Conservation (phyloP, 768 basidiomycete genomes). For the Boletus coccyginus region DNA sequence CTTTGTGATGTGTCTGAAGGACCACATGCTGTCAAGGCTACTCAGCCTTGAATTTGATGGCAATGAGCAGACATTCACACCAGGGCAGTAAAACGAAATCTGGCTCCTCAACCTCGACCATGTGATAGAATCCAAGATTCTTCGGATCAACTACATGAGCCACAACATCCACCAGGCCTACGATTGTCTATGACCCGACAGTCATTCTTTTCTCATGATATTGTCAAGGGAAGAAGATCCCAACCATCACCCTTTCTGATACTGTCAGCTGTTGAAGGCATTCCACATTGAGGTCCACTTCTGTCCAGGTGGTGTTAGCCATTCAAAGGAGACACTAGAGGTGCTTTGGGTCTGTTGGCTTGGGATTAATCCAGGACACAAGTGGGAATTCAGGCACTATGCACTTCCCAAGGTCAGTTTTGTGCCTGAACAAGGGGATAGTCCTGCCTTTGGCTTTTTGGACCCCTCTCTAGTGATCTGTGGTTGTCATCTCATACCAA, state of each 20-base stretch:
- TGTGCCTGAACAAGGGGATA: not conserved
- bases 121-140: not conserved
- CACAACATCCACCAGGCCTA: not conserved
- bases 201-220: not conserved
- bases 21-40: not conserved
- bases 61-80: not conserved
- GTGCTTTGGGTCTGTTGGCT: slow-evolving; percentile 5
- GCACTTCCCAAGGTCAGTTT: not conserved
- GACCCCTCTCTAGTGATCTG: not conserved
- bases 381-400: not conserved
- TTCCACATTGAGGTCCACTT: not conserved
- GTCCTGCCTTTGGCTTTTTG: not conserved
- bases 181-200: not conserved
- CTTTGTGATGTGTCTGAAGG: not conserved
- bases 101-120: not conserved
- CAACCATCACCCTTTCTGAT: not conserved
- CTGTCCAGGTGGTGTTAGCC: not conserved
- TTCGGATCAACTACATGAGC: slow-evolving; percentile 1
- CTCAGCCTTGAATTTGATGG: not conserved
- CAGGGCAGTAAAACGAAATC: not conserved
- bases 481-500: not conserved
- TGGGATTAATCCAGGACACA: not conserved
- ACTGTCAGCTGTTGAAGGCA: not conserved
- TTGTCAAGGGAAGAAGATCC: not conserved
- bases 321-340: not conserved